Percentiles rank a stretch among this genome's conserved stretches.
phyloP scores from a whole-genome alignment of 306 rosid genomes.

The Rosa lucieae region DNA sequence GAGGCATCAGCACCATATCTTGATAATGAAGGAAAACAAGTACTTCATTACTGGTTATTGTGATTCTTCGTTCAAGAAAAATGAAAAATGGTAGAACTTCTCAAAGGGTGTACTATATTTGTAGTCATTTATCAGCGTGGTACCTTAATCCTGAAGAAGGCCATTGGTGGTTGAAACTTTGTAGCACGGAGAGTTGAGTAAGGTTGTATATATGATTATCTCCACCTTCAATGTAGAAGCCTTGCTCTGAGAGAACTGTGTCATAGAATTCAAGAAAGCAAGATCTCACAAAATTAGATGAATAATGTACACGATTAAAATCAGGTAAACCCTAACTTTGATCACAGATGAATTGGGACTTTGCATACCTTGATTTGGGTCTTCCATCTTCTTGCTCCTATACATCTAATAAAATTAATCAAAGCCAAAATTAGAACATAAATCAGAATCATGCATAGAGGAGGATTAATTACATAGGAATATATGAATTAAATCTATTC shows the following conservation, averaged over 20 bases:
- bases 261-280: neutral
- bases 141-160: slow-evolving; percentile 38
- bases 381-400: slow-evolving; percentile 48
- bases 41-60: neutral
- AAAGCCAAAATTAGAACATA: neutral
- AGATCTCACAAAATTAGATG: slow-evolving; percentile 5
- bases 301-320: neutral
- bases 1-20: slow-evolving; percentile 21
- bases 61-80: neutral
- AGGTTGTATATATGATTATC: slow-evolving; percentile 37
- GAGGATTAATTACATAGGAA: neutral
- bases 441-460: neutral
- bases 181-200: slow-evolving; percentile 45
- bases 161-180: slow-evolving; percentile 37
- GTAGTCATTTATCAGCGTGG: neutral
- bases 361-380: slow-evolving; percentile 34
- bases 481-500: neutral
- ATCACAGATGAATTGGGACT: neutral
- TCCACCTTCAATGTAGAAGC: slow-evolving; percentile 38
- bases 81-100: neutral
- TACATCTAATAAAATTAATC: slow-evolving; percentile 34
- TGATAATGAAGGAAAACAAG: neutral
- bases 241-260: slow-evolving; percentile 30
- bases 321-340: slow-evolving; percentile 8
- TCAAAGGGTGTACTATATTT: neutral